Evolutionary conservation across 108 stramenopile genomes (phyloP).

Genomic region (Cyclostephanos invisitatus): DNA sequence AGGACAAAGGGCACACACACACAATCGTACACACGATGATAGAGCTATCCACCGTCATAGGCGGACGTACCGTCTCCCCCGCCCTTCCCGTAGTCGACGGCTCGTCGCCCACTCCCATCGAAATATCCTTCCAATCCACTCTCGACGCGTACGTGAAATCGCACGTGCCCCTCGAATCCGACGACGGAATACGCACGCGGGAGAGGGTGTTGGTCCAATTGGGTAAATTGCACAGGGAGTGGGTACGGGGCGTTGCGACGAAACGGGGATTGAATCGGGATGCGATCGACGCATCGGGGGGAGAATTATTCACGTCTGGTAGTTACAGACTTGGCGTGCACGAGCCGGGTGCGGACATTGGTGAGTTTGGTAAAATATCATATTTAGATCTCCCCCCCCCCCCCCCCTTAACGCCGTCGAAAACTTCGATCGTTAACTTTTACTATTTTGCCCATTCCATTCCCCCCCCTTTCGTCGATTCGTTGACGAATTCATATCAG

Average conservation of each 20-base stretch:
- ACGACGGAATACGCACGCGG: slow-evolving; percentile 70
- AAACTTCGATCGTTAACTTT: too few relatives aligned
- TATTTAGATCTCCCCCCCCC: background rate
- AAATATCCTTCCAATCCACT: slow-evolving; percentile 57
- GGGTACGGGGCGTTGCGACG: slow-evolving; percentile 69
- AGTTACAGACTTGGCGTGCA: slow-evolving; percentile 94
- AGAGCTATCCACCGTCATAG: slow-evolving; percentile 61
- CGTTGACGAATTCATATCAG: background rate
- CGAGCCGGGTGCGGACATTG: slow-evolving; percentile 98
- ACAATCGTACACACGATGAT: slow-evolving; percentile 34
- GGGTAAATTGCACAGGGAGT: slow-evolving; percentile 67
- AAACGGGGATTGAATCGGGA: slow-evolving; percentile 61
- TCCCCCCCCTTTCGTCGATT: background rate
- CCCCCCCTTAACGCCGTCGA: background rate
- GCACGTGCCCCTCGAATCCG: slow-evolving; percentile 76
- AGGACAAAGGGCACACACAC: too few relatives aligned
- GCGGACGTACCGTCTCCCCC: slow-evolving; percentile 74
- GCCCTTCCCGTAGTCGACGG: slow-evolving; percentile 79
- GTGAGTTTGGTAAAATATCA: slow-evolving; percentile 2
- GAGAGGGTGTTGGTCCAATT: slow-evolving; percentile 81
- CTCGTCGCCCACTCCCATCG: slow-evolving; percentile 52
- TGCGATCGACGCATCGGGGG: slow-evolving; percentile 73
- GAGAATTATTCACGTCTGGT: slow-evolving; percentile 89
- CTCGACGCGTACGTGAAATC: slow-evolving; percentile 51
- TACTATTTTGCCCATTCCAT: background rate